phyloP scores from a whole-genome alignment of 225 moss, liverwort and hornwort species.

The Bryoerythrophyllum caledonicum region DNA sequence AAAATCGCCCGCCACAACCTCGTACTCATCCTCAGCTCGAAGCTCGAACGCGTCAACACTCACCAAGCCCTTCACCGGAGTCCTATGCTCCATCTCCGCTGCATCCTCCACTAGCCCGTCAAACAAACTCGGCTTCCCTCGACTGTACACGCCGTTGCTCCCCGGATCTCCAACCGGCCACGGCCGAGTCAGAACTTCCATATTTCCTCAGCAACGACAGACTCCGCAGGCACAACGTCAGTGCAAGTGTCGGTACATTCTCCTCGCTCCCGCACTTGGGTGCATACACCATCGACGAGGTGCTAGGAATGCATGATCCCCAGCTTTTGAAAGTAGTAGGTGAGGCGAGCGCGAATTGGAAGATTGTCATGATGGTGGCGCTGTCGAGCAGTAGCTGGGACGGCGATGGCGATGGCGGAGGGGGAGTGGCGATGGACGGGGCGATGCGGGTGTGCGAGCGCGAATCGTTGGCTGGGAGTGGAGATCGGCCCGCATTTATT shows the following conservation, averaged over 20 bases:
- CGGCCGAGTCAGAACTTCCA: slow-evolving; percentile 2
- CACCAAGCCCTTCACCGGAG: neutral
- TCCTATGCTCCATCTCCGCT: neutral
- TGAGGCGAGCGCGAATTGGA: neutral
- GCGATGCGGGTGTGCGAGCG: neutral
- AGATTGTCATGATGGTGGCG: neutral
- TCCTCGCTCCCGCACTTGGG: neutral
- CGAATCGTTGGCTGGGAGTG: neutral
- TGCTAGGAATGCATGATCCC: neutral
- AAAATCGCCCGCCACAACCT: neutral
- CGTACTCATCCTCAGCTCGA: neutral
- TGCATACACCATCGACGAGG: neutral
- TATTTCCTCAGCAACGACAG: neutral
- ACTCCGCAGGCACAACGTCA: neutral
- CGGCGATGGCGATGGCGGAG: neutral
- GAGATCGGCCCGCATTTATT: neutral
- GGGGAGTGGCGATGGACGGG: neutral
- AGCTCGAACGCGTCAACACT: neutral
- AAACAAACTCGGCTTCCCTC: neutral
- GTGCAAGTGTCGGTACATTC: neutral
- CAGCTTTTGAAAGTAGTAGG: neutral
- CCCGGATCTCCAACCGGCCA: neutral
- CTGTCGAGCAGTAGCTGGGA: neutral
- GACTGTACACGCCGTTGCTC: neutral
- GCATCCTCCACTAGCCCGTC: neutral